Percentiles rank a stretch among this genome's conserved stretches.
These are phyloP conservation scores for Zalerion maritima DNA, from an alignment of 495 filamentous ascomycete genomes.

Conservation along the genomic window DNA sequence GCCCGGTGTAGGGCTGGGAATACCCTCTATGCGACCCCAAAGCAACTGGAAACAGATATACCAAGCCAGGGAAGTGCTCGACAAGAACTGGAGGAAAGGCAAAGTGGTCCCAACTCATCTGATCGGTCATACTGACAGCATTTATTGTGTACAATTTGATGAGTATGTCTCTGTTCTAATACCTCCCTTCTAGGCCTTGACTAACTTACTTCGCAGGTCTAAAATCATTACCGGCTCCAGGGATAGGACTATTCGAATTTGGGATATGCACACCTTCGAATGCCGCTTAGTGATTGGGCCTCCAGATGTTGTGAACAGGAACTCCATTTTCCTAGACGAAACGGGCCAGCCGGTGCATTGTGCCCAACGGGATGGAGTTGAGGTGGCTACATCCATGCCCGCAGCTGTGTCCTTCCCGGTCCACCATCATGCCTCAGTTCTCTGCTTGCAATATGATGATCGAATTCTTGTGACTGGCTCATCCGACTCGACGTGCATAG, in stretches of 20 bases:
- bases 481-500: conserved; percentile 79
- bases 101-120: conserved; percentile 71
- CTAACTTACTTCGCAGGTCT: conserved; percentile 31
- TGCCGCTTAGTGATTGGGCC: conserved; percentile 68
- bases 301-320: conserved; percentile 30
- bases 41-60: conserved; percentile 82
- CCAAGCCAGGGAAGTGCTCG: conserved; percentile 54
- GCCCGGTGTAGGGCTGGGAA: conserved; percentile 31
- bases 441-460: conserved; percentile 90
- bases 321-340: conserved; percentile 26
- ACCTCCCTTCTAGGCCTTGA: background rate
- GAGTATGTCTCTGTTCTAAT: conserved; percentile 45
- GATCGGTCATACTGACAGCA: conserved; percentile 83
- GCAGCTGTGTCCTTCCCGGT: conserved; percentile 32
- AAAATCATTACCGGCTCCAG: conserved; percentile 96
- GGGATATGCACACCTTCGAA: conserved; percentile 76
- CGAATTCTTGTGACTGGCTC: conserved; percentile 88
- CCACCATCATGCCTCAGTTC: conserved; percentile 75
- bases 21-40: conserved; percentile 30
- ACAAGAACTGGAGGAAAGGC: conserved; percentile 63
- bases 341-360: conserved; percentile 29
- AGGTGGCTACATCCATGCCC: conserved; percentile 28
- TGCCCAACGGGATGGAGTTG: no score
- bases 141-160: conserved; percentile 96
- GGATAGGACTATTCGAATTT: conserved; percentile 86